Evolutionary conservation across 2,329 filamentous ascomycete species (phyloP).

Genomic region (Cryphonectria parasitica): DNA sequence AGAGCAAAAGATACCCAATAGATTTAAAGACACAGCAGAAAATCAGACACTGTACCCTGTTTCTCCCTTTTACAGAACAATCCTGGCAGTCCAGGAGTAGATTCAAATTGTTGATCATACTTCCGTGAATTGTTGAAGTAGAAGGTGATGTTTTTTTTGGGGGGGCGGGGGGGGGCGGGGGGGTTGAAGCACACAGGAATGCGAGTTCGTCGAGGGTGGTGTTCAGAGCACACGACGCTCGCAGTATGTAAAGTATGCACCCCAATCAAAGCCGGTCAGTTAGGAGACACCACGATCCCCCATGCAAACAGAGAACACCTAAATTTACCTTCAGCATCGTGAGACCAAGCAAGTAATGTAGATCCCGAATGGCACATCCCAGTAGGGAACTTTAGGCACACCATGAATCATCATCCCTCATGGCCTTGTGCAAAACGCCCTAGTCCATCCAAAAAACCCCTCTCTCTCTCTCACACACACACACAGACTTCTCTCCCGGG

Average conservation of each 20-base stretch:
- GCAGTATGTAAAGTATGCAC: no score
- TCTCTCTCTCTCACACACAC: no score
- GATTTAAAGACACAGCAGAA: constrained; percentile 1
- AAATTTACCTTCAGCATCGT: background rate
- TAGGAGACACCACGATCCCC: no score
- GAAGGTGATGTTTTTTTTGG: no score
- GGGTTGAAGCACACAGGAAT: background rate
- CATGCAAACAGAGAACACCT: no score
- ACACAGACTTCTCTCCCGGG: no score
- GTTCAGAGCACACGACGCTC: background rate
- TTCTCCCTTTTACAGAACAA: background rate
- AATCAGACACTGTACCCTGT: background rate
- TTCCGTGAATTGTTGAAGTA: background rate
- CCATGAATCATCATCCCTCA: background rate
- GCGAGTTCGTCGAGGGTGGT: background rate
- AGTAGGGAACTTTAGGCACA: background rate
- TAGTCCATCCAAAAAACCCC: background rate
- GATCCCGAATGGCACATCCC: background rate
- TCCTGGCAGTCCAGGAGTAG: background rate
- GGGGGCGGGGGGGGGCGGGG: no score
- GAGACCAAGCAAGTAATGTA: background rate
- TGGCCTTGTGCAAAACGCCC: background rate
- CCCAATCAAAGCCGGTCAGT: no score
- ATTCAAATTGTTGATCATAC: background rate
- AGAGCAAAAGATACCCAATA: constrained; percentile 3